Base-by-base conservation (phyloP, 1,284 basidiomycete genomes). In the Ceratobasidium papillatum region DNA sequence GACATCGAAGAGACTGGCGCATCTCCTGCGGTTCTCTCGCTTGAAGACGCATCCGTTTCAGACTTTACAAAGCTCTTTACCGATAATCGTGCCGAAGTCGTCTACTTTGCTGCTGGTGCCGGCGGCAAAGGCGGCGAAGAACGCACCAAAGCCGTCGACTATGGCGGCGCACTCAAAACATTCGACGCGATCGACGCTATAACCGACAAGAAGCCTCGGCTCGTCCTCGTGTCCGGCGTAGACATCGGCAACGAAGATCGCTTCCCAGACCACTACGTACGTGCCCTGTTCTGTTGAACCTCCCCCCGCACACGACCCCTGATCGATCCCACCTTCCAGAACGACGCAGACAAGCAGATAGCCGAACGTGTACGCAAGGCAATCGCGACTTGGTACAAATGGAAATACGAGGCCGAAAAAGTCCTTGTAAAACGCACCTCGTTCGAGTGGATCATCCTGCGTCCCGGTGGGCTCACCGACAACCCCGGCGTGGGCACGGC, bases 371-470 rank as follows among this genome's bases (percentile, higher is more conserved):
- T 85, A 17, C 86, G 87, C 76, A 80, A 78, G 7, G 83, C 81
- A 12, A 86, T 87, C 51, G 80, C 80, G 30, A 77, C 79, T 66
- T 91, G 91, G 79, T 85, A 89, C 81, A 83, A 89, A 72, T 88
- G 86, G 80, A 93, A 93, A 79, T 88, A 90, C 80, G 86, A 89
- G 75, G 91, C 91, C 3, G 91, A 94, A 81, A 87, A 89, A 79
- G 87, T 90, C 77, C 86, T 94, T 7, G 85, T 85, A 27, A 79
- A 82, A 56, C 86, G 90, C 34, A 86, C 85, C 22, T 80, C 84
- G 0, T 91, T 94, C 82, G 85, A 89, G 56, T 93, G 87, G 87
- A 89, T 88, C 7, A 90, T 93, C 49, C 81, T 94, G 17, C 87
- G 92, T 2, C 91, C 92, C 1, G 89, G 89, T 1, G 82, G 82